phyloP scores from a whole-genome alignment of 2,329 filamentous ascomycete species.

The Tympanopsis confertula region DNA sequence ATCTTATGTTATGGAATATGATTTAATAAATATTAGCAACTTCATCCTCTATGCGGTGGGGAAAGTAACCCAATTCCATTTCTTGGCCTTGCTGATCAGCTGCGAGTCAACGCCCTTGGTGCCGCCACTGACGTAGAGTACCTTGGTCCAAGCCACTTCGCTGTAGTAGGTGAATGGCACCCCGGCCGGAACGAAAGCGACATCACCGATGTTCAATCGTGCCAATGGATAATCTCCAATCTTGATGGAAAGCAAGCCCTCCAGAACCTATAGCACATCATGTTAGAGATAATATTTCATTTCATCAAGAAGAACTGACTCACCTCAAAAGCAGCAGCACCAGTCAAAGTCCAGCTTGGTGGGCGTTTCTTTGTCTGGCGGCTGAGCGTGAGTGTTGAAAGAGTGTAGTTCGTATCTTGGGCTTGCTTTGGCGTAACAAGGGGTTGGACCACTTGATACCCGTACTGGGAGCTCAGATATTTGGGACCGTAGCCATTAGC shows the following conservation, averaged over 20 bases:
- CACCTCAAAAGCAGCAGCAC: neutral
- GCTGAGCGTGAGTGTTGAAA: conserved; percentile 28
- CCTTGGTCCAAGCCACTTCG: conserved; percentile 11
- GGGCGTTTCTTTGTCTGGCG: no score
- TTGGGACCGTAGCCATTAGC: conserved; percentile 33
- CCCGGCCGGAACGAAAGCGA: conserved; percentile 11
- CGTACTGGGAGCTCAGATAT: conserved; percentile 22
- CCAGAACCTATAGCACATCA: no score
- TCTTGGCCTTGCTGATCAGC: conserved; percentile 7
- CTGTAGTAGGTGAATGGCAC: conserved; percentile 11
- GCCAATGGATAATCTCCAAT: neutral
- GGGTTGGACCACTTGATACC: conserved; percentile 29
- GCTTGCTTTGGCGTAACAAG: conserved; percentile 26
- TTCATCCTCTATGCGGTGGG: no score
- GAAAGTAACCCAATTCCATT: conserved; percentile 8
- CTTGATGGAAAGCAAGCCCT: neutral
- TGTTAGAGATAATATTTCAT: no score
- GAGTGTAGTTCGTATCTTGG: conserved; percentile 23
- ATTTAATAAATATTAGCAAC: no score
- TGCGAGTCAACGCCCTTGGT: conserved; percentile 11
- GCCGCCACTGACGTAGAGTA: conserved; percentile 13
- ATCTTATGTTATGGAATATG: no score
- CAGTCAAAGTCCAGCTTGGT: neutral
- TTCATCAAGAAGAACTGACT: no score
- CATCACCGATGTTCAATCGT: conserved; percentile 12